Conservation (phyloP, 345 rosid genomes). For the Boechera stricta region DNA sequence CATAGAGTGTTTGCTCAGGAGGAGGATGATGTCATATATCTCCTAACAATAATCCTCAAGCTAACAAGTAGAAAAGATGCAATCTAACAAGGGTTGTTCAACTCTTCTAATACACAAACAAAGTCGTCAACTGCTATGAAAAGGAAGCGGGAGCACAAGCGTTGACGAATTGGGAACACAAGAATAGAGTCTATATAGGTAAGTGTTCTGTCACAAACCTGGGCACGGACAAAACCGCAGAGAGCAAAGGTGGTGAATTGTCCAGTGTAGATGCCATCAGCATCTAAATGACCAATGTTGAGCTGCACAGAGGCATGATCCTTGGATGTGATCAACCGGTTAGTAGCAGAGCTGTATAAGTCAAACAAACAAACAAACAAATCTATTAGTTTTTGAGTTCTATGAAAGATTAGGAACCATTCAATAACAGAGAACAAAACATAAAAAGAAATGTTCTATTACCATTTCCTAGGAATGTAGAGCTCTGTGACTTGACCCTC, state of each 20-base stretch:
- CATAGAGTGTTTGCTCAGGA: not conserved
- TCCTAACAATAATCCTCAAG: not conserved
- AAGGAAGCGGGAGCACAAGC: not conserved
- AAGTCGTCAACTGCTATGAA: not conserved
- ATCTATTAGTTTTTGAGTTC: not conserved
- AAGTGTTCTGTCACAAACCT: slow-evolving; percentile 51
- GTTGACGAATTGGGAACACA: not conserved
- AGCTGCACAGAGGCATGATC: slow-evolving; percentile 53
- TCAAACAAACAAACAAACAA: not conserved
- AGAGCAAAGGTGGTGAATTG: slow-evolving; percentile 65
- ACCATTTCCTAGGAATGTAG: slow-evolving; percentile 92
- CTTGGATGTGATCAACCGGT: slow-evolving; percentile 67
- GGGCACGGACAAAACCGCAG: slow-evolving; percentile 59
- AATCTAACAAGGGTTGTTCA: not conserved
- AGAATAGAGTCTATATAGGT: not conserved
- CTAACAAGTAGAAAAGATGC: not conserved
- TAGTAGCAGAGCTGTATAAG: slow-evolving; percentile 62
- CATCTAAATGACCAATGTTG: slow-evolving; percentile 69
- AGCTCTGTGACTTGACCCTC: slow-evolving; percentile 80
- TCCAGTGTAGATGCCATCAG: slow-evolving; percentile 56
- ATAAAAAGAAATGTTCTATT: not conserved
- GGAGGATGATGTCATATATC: not conserved
- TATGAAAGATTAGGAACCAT: not conserved
- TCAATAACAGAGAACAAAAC: not conserved
- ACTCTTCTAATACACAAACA: not conserved